Base-by-base conservation (phyloP, 192 early-diverging fungal species). In the Ambispora gerdemannii region DNA sequence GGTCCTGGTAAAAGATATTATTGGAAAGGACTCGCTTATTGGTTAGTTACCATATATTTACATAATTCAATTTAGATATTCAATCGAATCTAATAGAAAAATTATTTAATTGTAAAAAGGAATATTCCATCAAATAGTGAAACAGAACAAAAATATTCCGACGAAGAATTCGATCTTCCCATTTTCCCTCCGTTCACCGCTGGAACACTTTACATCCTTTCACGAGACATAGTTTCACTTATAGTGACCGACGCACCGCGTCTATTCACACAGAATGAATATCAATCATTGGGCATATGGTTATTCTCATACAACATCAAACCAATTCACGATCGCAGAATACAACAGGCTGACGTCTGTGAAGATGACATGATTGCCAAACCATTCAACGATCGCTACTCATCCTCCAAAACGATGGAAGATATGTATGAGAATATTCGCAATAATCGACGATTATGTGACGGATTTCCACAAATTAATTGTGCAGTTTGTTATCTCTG, bases 321-420 rank as follows among this genome's bases (percentile, higher is more conserved):
- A 51, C 85, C 85, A 1, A 84, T 84, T 50, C 83, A 84, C 56
- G 85, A 87, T 55, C 75, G 71, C 25, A 78, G 85, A 19, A 87
- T 87, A 55, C 85, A 87, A 52, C 83, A 87, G 32, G 79, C 79
- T 72, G 81, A 87, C 67, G 85, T 83, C 15, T 87, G 85, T 55
- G 85, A 87, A 56, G 76, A 87, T 50, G 85, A 87, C 52, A 82
- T 87, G 85, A 83, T 87, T 71, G 85, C 80, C 11, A 87, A 87
- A 49, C 85, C 83, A 64, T 87, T 87, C 58, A 78, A 77, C 52
- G 82, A 83, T 35, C 35, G 61, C 28, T 83, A 76, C 55, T 60
- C 56, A 3, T 70, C 70, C 31, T 67, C 71, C 24, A 80, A 79
- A 34, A 79, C 78, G 3, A 87, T 87, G 85, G 73, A 82, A 36